Evolutionary conservation across 495 filamentous ascomycete genomes (phyloP).

Genomic region (Amniculicola lignicola): DNA sequence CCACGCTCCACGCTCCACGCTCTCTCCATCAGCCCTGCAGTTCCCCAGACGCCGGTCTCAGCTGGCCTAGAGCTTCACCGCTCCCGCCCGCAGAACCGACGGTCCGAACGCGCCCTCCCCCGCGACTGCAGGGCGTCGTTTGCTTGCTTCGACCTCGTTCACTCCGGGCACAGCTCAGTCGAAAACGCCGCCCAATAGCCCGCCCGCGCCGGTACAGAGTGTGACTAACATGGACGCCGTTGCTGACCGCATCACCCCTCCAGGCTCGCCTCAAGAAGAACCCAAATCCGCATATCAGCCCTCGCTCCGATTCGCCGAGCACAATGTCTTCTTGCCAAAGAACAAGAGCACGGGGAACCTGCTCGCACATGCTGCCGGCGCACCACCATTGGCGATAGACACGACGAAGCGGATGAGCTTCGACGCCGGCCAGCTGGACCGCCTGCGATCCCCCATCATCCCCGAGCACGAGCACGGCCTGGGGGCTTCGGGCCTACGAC

Average conservation of each 20-base stretch:
- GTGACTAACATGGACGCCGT: slow-evolving; percentile 13
- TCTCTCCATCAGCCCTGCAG: no score
- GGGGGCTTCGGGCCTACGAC: slow-evolving; percentile 73
- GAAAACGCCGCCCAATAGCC: no score
- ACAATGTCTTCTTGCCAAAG: slow-evolving; percentile 34
- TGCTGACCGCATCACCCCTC: slow-evolving; percentile 15
- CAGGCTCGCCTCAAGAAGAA: slow-evolving; percentile 28
- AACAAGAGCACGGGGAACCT: slow-evolving; percentile 40
- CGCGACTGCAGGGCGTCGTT: no score
- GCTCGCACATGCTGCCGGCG: slow-evolving; percentile 25
- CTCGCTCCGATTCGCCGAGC: slow-evolving; percentile 22
- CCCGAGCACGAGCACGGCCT: slow-evolving; percentile 60
- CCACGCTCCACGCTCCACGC: slow-evolving; percentile 14
- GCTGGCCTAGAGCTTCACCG: slow-evolving; percentile 12
- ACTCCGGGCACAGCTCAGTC: neutral
- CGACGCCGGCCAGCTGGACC: slow-evolving; percentile 34
- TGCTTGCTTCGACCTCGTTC: neutral
- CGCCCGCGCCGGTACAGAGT: neutral
- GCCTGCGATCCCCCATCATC: slow-evolving; percentile 51
- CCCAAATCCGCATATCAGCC: neutral
- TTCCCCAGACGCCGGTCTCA: neutral
- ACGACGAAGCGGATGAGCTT: slow-evolving; percentile 31
- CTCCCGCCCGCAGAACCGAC: slow-evolving; percentile 2
- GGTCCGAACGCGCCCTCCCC: neutral
- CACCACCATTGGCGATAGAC: slow-evolving; percentile 10